These are phyloP conservation scores for Aspergillus thermomutatus DNA, from an alignment of 2,329 filamentous ascomycete genomes.

Conservation along the genomic window DNA sequence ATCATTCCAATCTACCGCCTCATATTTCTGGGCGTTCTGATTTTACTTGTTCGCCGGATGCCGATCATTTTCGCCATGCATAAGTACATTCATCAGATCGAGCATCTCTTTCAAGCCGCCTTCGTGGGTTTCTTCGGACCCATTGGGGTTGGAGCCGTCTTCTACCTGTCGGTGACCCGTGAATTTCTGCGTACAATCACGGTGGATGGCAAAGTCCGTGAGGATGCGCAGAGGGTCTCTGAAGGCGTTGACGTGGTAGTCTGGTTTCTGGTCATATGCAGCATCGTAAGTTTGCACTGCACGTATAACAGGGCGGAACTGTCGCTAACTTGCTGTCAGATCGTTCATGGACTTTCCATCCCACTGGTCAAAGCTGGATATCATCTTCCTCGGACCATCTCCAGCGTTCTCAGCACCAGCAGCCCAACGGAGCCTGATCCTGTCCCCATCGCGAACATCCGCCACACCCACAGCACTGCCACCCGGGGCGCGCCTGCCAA, in stretches of 20 bases:
- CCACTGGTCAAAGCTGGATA: conserved; percentile 57
- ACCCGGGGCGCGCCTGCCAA: conserved; percentile 17
- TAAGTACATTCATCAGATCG: conserved; percentile 74
- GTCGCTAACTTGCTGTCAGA: conserved; percentile 35
- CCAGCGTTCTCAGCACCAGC: conserved; percentile 43
- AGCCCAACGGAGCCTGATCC: conserved; percentile 27
- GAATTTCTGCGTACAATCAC: conserved; percentile 66
- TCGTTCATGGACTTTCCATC: conserved; percentile 79
- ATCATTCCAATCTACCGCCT: conserved; percentile 73
- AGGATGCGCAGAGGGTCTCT: conserved; percentile 62
- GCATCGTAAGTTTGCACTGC: conserved; percentile 57
- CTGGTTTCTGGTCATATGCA: conserved; percentile 83
- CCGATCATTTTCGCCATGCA: conserved; percentile 74
- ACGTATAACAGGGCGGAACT: not conserved
- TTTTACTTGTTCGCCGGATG: conserved; percentile 72
- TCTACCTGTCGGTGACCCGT: conserved; percentile 78
- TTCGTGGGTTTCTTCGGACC: conserved; percentile 94
- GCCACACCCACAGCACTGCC: conserved; percentile 34
- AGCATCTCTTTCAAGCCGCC: conserved; percentile 67
- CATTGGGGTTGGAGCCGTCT: conserved; percentile 85
- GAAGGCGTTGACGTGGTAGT: conserved; percentile 71
- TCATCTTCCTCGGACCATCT: conserved; percentile 45
- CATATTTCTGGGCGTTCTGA: conserved; percentile 67
- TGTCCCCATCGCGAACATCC: conserved; percentile 25
- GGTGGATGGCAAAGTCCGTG: conserved; percentile 58